Percentiles rank a stretch among this genome's conserved stretches.
Evolutionary conservation across 176 grass and related monocot species (phyloP).

Genomic region (Juncus effusus): DNA sequence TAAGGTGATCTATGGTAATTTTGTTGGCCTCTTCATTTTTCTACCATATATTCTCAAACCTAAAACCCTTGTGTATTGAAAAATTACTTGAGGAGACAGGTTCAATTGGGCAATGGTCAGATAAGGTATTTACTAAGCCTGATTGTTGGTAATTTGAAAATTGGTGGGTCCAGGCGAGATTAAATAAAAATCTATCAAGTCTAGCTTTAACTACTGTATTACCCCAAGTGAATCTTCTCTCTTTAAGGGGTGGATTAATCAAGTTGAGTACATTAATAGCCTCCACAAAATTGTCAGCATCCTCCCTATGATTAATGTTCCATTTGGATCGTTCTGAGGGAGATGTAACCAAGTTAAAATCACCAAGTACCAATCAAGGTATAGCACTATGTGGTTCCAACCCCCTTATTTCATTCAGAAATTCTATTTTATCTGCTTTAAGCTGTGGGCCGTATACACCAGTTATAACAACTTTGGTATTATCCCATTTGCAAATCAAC

Average conservation of each 20-base stretch:
- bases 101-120: neutral
- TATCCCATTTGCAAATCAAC: too few species aligned
- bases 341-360: too few species aligned
- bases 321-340: too few species aligned
- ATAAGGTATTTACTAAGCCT: neutral
- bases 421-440: too few species aligned
- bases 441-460: too few species aligned
- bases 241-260: neutral
- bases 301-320: too few species aligned
- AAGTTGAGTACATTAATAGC: neutral
- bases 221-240: neutral
- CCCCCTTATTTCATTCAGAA: too few species aligned
- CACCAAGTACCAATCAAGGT: too few species aligned
- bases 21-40: neutral
- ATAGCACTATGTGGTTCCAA: too few species aligned
- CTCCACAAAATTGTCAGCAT: neutral
- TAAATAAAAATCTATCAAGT: neutral
- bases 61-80: neutral
- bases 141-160: neutral
- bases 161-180: neutral
- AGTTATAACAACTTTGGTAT: too few species aligned
- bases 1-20: too few species aligned
- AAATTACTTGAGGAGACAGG: neutral
- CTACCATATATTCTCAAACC: neutral
- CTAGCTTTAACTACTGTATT: neutral